Evolutionary conservation across 306 rosid genomes (phyloP).

Genomic region (Mucuna pruriens): DNA sequence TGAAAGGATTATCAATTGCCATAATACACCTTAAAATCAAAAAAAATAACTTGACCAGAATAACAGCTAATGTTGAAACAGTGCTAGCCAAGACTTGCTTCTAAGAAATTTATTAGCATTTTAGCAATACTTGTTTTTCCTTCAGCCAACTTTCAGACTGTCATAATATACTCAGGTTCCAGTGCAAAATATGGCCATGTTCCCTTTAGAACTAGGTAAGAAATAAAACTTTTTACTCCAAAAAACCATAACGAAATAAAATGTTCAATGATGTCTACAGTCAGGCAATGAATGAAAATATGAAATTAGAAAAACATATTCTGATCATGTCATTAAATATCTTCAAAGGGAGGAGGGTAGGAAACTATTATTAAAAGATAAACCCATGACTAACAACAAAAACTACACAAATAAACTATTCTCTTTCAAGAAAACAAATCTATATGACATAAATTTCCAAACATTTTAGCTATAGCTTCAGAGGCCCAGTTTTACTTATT

Average conservation of each 20-base stretch:
- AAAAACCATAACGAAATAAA: neutral
- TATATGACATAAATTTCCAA: neutral
- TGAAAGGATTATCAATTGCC: constrained; percentile 10
- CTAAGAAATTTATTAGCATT: constrained; percentile 1
- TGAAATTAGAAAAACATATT: neutral
- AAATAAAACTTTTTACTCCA: neutral
- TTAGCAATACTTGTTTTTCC: neutral
- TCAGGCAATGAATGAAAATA: neutral
- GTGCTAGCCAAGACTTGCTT: neutral
- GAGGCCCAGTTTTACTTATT: neutral
- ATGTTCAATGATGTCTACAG: neutral
- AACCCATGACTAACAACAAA: neutral
- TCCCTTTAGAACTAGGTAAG: neutral
- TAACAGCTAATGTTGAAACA: neutral
- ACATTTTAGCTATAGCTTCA: neutral
- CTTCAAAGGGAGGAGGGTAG: neutral
- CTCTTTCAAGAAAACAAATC: constrained; percentile 13
- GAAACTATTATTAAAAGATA: neutral
- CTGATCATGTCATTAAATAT: neutral
- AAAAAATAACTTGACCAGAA: constrained; percentile 2
- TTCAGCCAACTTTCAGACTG: neutral
- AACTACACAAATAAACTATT: neutral
- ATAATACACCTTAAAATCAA: neutral
- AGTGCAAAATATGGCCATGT: neutral
- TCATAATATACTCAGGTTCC: neutral